These are phyloP conservation scores for Aspergillus thermomutatus DNA, from an alignment of 2,329 filamentous ascomycete genomes.

Conservation along the genomic window DNA sequence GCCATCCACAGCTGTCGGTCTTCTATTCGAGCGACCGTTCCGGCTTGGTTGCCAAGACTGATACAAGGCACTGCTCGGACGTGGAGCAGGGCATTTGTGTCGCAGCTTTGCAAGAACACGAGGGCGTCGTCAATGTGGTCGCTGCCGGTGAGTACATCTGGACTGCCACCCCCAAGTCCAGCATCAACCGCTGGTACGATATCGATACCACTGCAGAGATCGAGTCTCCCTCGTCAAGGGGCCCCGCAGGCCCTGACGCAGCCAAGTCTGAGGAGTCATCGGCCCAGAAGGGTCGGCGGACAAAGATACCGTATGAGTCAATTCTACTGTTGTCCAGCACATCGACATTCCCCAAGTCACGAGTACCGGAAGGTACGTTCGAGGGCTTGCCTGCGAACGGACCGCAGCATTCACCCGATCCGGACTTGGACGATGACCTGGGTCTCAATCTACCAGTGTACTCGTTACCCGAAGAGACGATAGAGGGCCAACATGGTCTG, in stretches of 20 bases:
- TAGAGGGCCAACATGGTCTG: slow-evolving; percentile 91
- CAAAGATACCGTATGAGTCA: slow-evolving; percentile 71
- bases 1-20: slow-evolving; percentile 76
- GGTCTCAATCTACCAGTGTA: slow-evolving; percentile 61
- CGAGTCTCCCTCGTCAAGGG: slow-evolving; percentile 43
- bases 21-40: slow-evolving; percentile 96
- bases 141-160: slow-evolving; percentile 73
- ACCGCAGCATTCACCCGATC: slow-evolving; percentile 56
- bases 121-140: slow-evolving; percentile 60
- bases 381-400: slow-evolving; percentile 47
- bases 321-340: slow-evolving; percentile 82
- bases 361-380: slow-evolving; percentile 56
- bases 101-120: slow-evolving; percentile 88
- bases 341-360: slow-evolving; percentile 64
- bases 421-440: slow-evolving; percentile 48
- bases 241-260: slow-evolving; percentile 42
- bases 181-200: slow-evolving; percentile 87
- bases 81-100: slow-evolving; percentile 86
- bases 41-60: slow-evolving; percentile 92
- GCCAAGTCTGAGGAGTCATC: slow-evolving; percentile 10
- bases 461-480: slow-evolving; percentile 70
- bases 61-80: slow-evolving; percentile 71
- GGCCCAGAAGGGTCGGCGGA: slow-evolving; percentile 27
- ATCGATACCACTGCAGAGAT: slow-evolving; percentile 74
- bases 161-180: slow-evolving; percentile 86